Base-by-base conservation (phyloP, 352 stramenopile genomes). In the Phytophthora pluvialis region DNA sequence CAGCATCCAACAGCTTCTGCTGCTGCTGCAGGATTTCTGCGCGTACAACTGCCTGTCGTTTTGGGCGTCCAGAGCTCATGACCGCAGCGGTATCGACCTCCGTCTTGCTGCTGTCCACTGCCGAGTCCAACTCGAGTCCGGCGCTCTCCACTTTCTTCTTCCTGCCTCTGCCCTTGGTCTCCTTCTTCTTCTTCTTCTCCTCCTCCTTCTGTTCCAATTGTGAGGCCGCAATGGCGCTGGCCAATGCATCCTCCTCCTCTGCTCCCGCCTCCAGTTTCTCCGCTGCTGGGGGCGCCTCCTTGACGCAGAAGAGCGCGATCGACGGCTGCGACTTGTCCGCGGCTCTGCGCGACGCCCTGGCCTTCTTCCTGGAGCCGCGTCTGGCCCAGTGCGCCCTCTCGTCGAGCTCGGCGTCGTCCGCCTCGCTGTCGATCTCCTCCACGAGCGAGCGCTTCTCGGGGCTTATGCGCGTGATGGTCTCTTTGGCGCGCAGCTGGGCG, bases 371-470 rank as follows among this genome's bases (percentile, higher is more conserved):
- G 1, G 53, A 42, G n/a, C 67, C 64, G n/a, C 77, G 69, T 11
- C 81, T 63, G 3, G 73, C 66, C 84, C 81, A 93, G 21, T 91
- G 81, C 38, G 81, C 80, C 13, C 74, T 62, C 40, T 91, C 81
- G 25, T 91, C 84, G 44, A 93, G 91, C 64, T 93, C 84, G 28
- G 49, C 67, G 63, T 93, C 84, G 58, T 93, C 84, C 33, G 75
- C 77, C 44, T 93, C 84, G 45, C 65, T 87, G 61, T 93, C 84
- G 54, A 93, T 91, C 42, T 83, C 74, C 65, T 93, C 81, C 26
- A 88, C 64, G 33, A 78, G 51, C 65, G 69, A 63, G 53, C 72
- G 72, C 60, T 86, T 85, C 44, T 88, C 78, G 15, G 76, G 74
- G 29, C 74, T 88, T 44, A 88, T 85, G 55, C 68, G 63, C 40